phyloP scores from a whole-genome alignment of 2,329 filamentous ascomycete genomes.

The Parafenestella ontariensis region DNA sequence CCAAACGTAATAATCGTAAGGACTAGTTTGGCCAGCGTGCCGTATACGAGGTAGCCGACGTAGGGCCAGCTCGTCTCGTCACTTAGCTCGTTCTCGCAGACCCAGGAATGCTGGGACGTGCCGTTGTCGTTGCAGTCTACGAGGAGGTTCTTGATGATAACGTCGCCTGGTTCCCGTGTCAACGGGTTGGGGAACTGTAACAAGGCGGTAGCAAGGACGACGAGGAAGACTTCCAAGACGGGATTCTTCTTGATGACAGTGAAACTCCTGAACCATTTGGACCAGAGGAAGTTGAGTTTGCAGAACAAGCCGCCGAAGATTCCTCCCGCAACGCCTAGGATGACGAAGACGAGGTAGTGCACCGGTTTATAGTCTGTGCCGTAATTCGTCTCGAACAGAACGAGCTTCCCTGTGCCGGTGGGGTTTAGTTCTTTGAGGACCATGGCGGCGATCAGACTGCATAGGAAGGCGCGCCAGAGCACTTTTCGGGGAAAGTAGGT shows the following conservation, averaged over 20 bases:
- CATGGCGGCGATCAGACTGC: slow-evolving; percentile 63
- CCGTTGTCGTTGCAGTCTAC: slow-evolving; percentile 58
- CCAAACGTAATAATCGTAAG: slow-evolving; percentile 67
- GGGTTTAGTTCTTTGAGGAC: slow-evolving; percentile 65
- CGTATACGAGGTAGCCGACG: slow-evolving; percentile 60
- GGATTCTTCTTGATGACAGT: slow-evolving; percentile 62
- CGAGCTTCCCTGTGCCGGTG: slow-evolving; percentile 65
- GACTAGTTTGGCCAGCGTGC: slow-evolving; percentile 61
- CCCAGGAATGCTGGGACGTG: slow-evolving; percentile 50
- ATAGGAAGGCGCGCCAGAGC: slow-evolving; percentile 67
- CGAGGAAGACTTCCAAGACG: slow-evolving; percentile 63
- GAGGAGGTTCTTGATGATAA: slow-evolving; percentile 64
- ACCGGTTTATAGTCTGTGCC: slow-evolving; percentile 61
- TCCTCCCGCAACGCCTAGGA: slow-evolving; percentile 65
- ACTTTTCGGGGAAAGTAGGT: slow-evolving; percentile 67
- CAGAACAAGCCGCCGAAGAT: slow-evolving; percentile 67
- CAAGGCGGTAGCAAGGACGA: slow-evolving; percentile 61
- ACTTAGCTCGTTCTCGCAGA: slow-evolving; percentile 59
- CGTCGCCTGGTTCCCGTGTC: slow-evolving; percentile 62
- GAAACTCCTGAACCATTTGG: slow-evolving; percentile 61
- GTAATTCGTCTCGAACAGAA: slow-evolving; percentile 67
- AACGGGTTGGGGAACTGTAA: slow-evolving; percentile 65
- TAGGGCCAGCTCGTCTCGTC: slow-evolving; percentile 48
- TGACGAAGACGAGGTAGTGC: slow-evolving; percentile 64
- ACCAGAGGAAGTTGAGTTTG: slow-evolving; percentile 65